Percentiles rank a stretch among this genome's conserved stretches.
phyloP scores from a whole-genome alignment of 2,329 filamentous ascomycete species.

The Neofusicoccum ribis region DNA sequence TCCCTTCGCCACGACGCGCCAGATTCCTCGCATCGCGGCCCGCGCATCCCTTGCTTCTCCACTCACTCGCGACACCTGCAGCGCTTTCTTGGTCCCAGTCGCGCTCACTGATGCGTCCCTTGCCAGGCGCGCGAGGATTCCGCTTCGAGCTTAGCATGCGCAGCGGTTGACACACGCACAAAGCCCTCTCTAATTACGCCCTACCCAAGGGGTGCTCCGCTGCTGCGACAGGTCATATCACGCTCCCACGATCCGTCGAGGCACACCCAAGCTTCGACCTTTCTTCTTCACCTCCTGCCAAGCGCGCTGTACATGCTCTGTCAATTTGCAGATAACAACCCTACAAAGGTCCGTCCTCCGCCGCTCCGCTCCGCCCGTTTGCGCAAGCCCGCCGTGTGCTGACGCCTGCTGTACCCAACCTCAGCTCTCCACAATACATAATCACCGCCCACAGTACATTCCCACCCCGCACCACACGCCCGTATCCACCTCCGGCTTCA shows the following conservation, averaged over 20 bases:
- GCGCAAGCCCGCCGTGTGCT: constrained; percentile 26
- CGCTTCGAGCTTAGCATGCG: constrained; percentile 42
- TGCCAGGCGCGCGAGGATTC: constrained; percentile 39
- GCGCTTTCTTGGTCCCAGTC: constrained; percentile 21
- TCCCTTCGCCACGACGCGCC: constrained; percentile 20
- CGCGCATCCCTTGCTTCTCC: constrained; percentile 20
- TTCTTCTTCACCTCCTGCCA: constrained; percentile 20
- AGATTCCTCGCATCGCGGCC: constrained; percentile 20
- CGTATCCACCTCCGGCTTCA: background rate
- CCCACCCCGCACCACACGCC: constrained; percentile 1
- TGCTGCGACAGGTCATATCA: constrained; percentile 30
- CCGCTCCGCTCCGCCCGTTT: constrained; percentile 10
- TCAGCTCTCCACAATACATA: constrained; percentile 26
- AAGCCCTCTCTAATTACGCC: constrained; percentile 31
- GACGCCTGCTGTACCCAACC: constrained; percentile 37
- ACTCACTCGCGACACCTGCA: constrained; percentile 30
- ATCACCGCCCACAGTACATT: constrained; percentile 19
- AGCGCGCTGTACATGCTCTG: constrained; percentile 19
- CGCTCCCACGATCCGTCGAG: constrained; percentile 24
- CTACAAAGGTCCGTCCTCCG: constrained; percentile 19
- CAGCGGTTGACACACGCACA: constrained; percentile 32
- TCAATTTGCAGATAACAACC: constrained; percentile 14
- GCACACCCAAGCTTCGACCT: constrained; percentile 10
- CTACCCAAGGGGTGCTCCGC: constrained; percentile 30
- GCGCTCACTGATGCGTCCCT: constrained; percentile 41